These are phyloP conservation scores for Tulasnella calospora DNA, from an alignment of 768 basidiomycete genomes.

Conservation along the genomic window DNA sequence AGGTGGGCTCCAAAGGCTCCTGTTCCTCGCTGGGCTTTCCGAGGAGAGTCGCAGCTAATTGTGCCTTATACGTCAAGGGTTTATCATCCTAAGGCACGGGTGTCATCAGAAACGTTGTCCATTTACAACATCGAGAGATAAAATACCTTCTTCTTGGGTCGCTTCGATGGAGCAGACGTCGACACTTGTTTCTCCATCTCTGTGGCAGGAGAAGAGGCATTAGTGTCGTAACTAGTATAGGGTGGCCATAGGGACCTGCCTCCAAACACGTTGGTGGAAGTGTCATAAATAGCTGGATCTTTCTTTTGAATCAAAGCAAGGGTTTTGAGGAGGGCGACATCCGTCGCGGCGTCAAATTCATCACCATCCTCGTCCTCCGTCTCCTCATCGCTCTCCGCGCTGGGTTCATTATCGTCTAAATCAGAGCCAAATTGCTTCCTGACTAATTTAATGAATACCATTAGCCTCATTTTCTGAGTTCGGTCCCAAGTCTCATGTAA, in stretches of 20 bases:
- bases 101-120: neutral
- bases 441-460: slow-evolving; percentile 44
- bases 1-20: slow-evolving; percentile 52
- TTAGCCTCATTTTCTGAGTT: neutral
- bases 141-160: slow-evolving; percentile 51
- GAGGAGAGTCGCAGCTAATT: slow-evolving; percentile 59
- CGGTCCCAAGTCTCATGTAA: neutral
- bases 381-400: slow-evolving; percentile 59
- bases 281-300: slow-evolving; percentile 81
- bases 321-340: slow-evolving; percentile 89
- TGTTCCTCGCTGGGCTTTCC: slow-evolving; percentile 35
- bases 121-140: neutral
- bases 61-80: slow-evolving; percentile 70
- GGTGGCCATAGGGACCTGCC: slow-evolving; percentile 43
- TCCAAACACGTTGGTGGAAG: slow-evolving; percentile 66
- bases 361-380: slow-evolving; percentile 93
- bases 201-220: slow-evolving; percentile 43
- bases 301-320: slow-evolving; percentile 75
- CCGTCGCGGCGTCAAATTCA: slow-evolving; percentile 87
- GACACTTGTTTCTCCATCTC: slow-evolving; percentile 53
- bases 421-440: slow-evolving; percentile 69
- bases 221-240: neutral
- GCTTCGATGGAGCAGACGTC: slow-evolving; percentile 28
- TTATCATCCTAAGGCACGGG: slow-evolving; percentile 40
- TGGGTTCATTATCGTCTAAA: slow-evolving; percentile 39